These are phyloP conservation scores for Zostera marina DNA, from an alignment of 116 monocot genomes.

Conservation along the genomic window DNA sequence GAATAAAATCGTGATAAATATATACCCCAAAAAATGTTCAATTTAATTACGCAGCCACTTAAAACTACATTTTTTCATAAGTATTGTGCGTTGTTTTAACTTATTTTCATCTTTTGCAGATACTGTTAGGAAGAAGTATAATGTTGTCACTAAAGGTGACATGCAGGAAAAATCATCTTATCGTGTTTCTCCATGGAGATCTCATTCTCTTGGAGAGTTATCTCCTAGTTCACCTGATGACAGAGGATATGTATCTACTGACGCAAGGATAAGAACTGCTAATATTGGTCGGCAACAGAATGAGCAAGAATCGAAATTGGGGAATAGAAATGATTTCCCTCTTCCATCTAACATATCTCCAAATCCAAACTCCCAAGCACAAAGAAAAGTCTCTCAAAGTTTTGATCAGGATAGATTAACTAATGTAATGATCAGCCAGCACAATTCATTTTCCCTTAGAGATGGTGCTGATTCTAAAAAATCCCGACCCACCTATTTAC, in stretches of 20 bases:
- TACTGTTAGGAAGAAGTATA: neutral
- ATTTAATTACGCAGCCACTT: no score
- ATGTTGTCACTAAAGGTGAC: slow-evolving; percentile 5
- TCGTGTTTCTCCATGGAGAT: slow-evolving; percentile 19
- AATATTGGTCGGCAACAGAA: slow-evolving; percentile 19
- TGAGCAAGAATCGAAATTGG: slow-evolving; percentile 17
- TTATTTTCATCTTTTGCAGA: neutral
- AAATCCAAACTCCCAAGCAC: slow-evolving; percentile 10
- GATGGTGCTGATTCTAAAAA: slow-evolving; percentile 22
- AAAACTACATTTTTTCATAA: neutral
- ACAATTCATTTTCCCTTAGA: slow-evolving; percentile 12
- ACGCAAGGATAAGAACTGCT: slow-evolving; percentile 11
- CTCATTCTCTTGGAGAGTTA: slow-evolving; percentile 19
- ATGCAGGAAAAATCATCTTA: slow-evolving; percentile 9
- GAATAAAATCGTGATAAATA: no score
- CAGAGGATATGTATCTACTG: slow-evolving; percentile 12
- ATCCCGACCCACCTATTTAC: slow-evolving; percentile 17
- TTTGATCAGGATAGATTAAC: slow-evolving; percentile 17
- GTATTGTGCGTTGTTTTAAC: neutral
- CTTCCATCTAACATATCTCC: slow-evolving; percentile 12
- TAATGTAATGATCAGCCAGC: slow-evolving; percentile 7
- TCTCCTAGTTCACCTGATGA: slow-evolving; percentile 16
- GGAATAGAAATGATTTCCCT: slow-evolving; percentile 14
- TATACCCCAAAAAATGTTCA: no score
- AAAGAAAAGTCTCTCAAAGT: slow-evolving; percentile 17